These are phyloP conservation scores for Populus trichocarpa DNA, from an alignment of 441 rosid genomes.

Conservation along the genomic window DNA sequence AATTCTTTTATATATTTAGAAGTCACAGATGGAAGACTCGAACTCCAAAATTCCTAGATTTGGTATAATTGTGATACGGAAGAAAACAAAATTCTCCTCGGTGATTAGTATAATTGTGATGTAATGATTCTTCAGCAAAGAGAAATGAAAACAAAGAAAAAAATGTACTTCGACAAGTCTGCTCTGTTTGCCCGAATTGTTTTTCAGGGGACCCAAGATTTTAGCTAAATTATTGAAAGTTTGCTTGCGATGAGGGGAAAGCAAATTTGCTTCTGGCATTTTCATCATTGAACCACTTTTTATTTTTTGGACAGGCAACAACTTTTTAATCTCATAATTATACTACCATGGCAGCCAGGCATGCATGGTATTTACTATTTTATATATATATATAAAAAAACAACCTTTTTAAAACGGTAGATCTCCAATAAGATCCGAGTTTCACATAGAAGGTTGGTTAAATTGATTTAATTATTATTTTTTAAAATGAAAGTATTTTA, in stretches of 20 bases:
- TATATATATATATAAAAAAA: not conserved
- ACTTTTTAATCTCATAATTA: not conserved
- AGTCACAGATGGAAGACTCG: too few relatives aligned
- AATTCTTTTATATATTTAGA: too few relatives aligned
- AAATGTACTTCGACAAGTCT: not conserved
- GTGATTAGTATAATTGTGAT: too few relatives aligned
- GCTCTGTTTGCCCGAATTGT: not conserved
- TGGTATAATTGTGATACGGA: too few relatives aligned
- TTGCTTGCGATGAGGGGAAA: conserved; percentile 31
- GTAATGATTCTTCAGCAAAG: too few relatives aligned
- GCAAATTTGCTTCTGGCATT: conserved; percentile 5
- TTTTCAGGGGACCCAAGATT: not conserved
- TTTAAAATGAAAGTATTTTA: too few relatives aligned
- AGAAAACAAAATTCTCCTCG: too few relatives aligned
- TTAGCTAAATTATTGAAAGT: conserved; percentile 20
- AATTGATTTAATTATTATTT: too few relatives aligned
- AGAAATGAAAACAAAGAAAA: not conserved
- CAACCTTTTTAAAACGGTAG: too few relatives aligned
- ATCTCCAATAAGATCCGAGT: too few relatives aligned
- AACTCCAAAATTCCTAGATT: too few relatives aligned
- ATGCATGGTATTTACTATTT: not conserved
- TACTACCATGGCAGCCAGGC: not conserved
- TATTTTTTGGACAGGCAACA: not conserved
- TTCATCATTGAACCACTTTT: conserved; percentile 4
- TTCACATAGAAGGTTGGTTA: too few relatives aligned